phyloP scores from a whole-genome alignment of 106 monocot species.

The Ottelia alismoides region DNA sequence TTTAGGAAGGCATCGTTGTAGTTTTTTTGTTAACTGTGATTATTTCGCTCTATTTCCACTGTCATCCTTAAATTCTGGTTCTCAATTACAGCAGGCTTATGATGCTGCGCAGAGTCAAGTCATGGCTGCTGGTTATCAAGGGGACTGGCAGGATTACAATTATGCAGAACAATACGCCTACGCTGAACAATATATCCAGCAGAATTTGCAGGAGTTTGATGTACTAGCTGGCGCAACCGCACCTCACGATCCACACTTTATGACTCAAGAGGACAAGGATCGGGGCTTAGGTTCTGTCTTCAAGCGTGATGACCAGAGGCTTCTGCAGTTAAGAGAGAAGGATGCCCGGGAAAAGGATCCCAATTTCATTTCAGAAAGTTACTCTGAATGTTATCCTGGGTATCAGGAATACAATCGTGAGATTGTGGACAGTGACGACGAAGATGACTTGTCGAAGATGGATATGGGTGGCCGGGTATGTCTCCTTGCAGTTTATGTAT shows the following conservation, averaged over 20 bases:
- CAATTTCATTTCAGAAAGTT: conserved; percentile 96
- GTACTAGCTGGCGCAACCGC: conserved; percentile 24
- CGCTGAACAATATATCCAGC: conserved; percentile 74
- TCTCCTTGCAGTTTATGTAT: no score
- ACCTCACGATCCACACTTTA: conserved; percentile 59
- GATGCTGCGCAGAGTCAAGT: conserved; percentile 73
- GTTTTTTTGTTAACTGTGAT: no score
- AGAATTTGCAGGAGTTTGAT: conserved; percentile 55
- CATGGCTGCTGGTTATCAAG: conserved; percentile 58
- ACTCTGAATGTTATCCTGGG: conserved; percentile 97
- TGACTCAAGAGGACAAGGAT: conserved; percentile 96
- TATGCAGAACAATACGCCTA: conserved; percentile 65
- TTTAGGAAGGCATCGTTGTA: no score
- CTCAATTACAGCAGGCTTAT: conserved; percentile 80
- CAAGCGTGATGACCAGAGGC: conserved; percentile 93
- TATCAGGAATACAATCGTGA: conserved; percentile 95
- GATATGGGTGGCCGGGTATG: conserved; percentile 98
- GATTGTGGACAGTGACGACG: conserved; percentile 85
- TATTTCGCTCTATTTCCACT: no score
- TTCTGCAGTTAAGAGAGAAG: conserved; percentile 86
- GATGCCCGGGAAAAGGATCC: conserved; percentile 95
- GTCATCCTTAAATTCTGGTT: no score
- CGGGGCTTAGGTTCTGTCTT: conserved; percentile 94
- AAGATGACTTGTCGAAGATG: conserved; percentile 94
- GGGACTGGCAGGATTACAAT: conserved; percentile 79